phyloP scores from a whole-genome alignment of 192 early-diverging fungal species.

The Linnemannia hyalina region DNA sequence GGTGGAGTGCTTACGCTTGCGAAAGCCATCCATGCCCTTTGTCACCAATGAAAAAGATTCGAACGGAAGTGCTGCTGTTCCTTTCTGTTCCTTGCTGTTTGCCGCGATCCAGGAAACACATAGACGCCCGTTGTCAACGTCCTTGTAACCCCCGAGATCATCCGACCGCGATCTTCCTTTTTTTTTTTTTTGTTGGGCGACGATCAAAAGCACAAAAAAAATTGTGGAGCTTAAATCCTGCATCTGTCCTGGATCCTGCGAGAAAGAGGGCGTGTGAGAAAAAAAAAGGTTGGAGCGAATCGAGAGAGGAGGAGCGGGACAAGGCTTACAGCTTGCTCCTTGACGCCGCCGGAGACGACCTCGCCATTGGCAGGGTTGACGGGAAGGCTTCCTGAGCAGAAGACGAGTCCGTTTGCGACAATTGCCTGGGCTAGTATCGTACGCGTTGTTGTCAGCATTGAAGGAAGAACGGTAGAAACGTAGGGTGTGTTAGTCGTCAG shows the following conservation, averaged over 20 bases:
- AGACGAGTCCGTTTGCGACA: conserved; percentile 86
- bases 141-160: no score
- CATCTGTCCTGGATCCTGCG: background rate
- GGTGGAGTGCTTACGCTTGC: background rate
- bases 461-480: conserved; percentile 7
- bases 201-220: background rate
- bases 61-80: background rate
- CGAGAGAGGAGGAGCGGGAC: background rate
- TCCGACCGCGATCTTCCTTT: no score
- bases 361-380: conserved; percentile 83
- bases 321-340: conserved; percentile 73
- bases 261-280: background rate
- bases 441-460: background rate
- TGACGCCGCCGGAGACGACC: conserved; percentile 77
- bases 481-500: background rate
- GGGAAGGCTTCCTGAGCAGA: conserved; percentile 82
- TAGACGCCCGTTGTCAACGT: background rate
- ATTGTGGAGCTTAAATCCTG: background rate
- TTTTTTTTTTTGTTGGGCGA: conserved; percentile 15
- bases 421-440: conserved; percentile 73
- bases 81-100: background rate
- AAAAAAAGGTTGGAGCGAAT: conserved; percentile 25
- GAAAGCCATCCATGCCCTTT: no score
- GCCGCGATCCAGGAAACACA: background rate
- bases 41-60: background rate